Evolutionary conservation across 73 alveolate genomes (phyloP).

Genomic region (Paramecium bursaria): DNA sequence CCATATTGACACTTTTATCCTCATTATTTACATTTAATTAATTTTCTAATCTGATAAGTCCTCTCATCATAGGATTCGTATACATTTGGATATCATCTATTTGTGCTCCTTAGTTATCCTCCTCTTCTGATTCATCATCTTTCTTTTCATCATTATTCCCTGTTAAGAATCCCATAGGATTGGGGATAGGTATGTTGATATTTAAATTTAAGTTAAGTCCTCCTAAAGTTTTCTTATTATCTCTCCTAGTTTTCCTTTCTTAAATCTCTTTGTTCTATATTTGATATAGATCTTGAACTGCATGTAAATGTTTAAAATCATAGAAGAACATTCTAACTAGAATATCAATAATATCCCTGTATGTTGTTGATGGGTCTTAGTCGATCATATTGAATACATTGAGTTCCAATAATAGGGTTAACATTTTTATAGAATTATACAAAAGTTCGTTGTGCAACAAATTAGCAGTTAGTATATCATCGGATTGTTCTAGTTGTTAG

Average conservation of each 20-base stretch:
- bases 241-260: conserved; percentile 28
- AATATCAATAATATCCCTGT: conserved; percentile 18
- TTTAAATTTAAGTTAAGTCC: conserved; percentile 40
- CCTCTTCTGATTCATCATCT: conserved; percentile 51
- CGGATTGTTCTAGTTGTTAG: conserved; percentile 1
- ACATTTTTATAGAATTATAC: conserved; percentile 35
- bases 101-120: conserved; percentile 37
- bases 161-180: conserved; percentile 9
- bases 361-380: neutral
- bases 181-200: conserved; percentile 1
- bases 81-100: conserved; percentile 53
- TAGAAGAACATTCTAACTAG: conserved; percentile 23
- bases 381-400: conserved; percentile 30
- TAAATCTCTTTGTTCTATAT: neutral
- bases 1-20: conserved; percentile 53
- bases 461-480: too few relatives aligned
- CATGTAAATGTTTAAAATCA: conserved; percentile 13
- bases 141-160: conserved; percentile 24
- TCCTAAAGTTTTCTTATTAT: conserved; percentile 1
- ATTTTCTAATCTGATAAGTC: conserved; percentile 59
- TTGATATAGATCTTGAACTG: conserved; percentile 4
- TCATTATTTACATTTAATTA: conserved; percentile 55
- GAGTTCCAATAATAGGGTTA: conserved; percentile 1
- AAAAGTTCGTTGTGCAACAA: conserved; percentile 51
- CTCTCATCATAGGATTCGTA: conserved; percentile 69